Percentiles rank a stretch among this genome's conserved stretches.
Conservation (phyloP, 2,329 filamentous ascomycete genomes). For the Monilinia vaccinii-corymbosi region DNA sequence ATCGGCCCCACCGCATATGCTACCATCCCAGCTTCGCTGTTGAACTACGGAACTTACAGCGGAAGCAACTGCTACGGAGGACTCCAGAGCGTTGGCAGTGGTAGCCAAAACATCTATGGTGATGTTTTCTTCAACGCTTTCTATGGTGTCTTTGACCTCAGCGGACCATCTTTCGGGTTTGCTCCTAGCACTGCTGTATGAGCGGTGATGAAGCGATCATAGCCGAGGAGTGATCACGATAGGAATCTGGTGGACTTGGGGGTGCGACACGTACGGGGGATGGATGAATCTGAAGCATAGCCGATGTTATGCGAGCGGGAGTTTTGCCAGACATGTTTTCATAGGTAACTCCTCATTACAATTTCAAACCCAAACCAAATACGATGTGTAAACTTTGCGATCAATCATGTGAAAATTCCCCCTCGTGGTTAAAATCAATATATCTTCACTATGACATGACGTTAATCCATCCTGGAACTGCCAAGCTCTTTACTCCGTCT, state of each 20-base stretch:
- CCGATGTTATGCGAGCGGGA: not conserved
- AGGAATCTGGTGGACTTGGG: not conserved
- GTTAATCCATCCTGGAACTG: not conserved
- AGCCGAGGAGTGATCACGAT: not conserved
- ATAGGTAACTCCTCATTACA: no score
- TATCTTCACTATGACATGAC: not conserved
- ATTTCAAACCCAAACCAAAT: no score
- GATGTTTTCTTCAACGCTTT: slow-evolving; percentile 29
- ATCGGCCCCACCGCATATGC: slow-evolving; percentile 28
- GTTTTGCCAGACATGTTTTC: not conserved
- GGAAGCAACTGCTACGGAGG: slow-evolving; percentile 30
- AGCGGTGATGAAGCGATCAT: not conserved
- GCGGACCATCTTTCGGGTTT: slow-evolving; percentile 25
- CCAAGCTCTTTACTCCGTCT: not conserved
- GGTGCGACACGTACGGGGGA: not conserved
- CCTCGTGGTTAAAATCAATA: not conserved
- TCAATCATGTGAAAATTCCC: not conserved
- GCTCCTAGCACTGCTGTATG: slow-evolving; percentile 15
- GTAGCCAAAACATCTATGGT: slow-evolving; percentile 27
- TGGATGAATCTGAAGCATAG: not conserved
- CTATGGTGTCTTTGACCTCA: slow-evolving; percentile 25
- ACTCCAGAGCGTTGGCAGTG: slow-evolving; percentile 28
- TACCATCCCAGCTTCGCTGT: slow-evolving; percentile 29
- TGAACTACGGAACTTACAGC: slow-evolving; percentile 29
- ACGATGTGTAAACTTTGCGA: no score